Base-by-base conservation (phyloP, 805 yeast species). In the Starmerella floris region DNA sequence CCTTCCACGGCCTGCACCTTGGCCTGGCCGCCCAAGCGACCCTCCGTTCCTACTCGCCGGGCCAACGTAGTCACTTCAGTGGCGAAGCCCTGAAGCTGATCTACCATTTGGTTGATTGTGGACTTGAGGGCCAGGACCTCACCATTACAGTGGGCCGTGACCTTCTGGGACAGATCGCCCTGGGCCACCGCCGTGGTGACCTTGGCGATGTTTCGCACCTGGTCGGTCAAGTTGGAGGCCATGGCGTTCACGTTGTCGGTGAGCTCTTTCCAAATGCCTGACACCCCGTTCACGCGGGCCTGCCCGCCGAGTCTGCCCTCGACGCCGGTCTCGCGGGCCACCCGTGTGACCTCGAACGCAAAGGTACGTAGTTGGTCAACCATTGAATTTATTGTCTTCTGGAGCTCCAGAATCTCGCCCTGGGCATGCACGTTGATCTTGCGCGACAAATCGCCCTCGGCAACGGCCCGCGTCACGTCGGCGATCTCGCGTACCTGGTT, bases 361-460 rank as follows among this genome's bases (percentile, higher is more conserved):
- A 82, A 82, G 21, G 79, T 77, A 53, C 87, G 67, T 52, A 82
- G 70, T 58, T 82, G 91, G 57, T 80, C 88, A 62, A 82, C 91
- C 91, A 82, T 83, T 45, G 85, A 75, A 57, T 83, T 83, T 55
- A 83, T 83, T 8, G 93, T 83, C 65, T 79, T 80, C 59, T 83
- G 94, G 48, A 83, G 69, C 53, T 80, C 88, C 44, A 81, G 66
- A 49, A 83, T 83, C 62, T 83, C 94, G 37, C 94, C 94, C 59
- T 83, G 94, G 6, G 94, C 94, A 60, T 83, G 88, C 13, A 83
- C 94, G 58, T 81, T 81, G 56, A 83, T 83, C 56, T 83, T 82
- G 39, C 85, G 66, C 0, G 85, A 77, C 51, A 83, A 65, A 59
- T 83, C 94, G 54, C 94, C 94, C 46, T 76, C 70, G 5, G 94